phyloP scores from a whole-genome alignment of 306 rosid genomes.

The Glycine latifolia region DNA sequence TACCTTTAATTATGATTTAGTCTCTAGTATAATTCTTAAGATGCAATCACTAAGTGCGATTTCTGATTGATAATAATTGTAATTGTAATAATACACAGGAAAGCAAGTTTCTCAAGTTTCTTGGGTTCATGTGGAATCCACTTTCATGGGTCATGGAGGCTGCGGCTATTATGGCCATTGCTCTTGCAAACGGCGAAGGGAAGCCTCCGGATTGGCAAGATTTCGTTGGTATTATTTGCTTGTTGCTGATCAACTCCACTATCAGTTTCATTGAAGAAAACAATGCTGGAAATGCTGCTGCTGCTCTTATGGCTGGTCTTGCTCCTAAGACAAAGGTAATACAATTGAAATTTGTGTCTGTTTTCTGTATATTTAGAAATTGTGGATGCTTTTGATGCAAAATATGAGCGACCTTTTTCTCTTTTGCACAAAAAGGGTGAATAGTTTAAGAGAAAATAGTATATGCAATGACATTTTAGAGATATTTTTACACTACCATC shows the following conservation, averaged over 20 bases:
- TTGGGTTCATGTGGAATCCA: slow-evolving; percentile 99
- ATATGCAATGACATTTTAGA: background rate
- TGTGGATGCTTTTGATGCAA: slow-evolving; percentile 2
- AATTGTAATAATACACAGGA: slow-evolving; percentile 60
- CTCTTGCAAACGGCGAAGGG: slow-evolving; percentile 86
- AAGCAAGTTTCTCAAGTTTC: slow-evolving; percentile 95
- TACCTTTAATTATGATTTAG: slow-evolving; percentile 2
- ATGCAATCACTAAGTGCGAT: slow-evolving; percentile 15
- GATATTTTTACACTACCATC: background rate
- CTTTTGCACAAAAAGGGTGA: background rate
- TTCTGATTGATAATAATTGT: slow-evolving; percentile 31
- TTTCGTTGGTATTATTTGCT: slow-evolving; percentile 83
- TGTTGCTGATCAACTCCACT: slow-evolving; percentile 89
- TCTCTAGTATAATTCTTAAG: background rate
- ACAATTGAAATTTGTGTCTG: slow-evolving; percentile 2
- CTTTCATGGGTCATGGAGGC: slow-evolving; percentile 99
- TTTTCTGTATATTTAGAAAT: background rate
- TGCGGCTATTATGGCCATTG: slow-evolving; percentile 98
- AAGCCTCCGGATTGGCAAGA: slow-evolving; percentile 98
- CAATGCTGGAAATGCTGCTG: slow-evolving; percentile 99
- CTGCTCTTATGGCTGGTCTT: slow-evolving; percentile 99
- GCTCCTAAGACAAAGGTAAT: slow-evolving; percentile 96
- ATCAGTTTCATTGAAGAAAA: slow-evolving; percentile 98
- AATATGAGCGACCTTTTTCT: slow-evolving; percentile 6
- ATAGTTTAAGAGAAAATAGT: background rate